Conservation (phyloP, 331 rosid genomes). For the Telfairia occidentalis region DNA sequence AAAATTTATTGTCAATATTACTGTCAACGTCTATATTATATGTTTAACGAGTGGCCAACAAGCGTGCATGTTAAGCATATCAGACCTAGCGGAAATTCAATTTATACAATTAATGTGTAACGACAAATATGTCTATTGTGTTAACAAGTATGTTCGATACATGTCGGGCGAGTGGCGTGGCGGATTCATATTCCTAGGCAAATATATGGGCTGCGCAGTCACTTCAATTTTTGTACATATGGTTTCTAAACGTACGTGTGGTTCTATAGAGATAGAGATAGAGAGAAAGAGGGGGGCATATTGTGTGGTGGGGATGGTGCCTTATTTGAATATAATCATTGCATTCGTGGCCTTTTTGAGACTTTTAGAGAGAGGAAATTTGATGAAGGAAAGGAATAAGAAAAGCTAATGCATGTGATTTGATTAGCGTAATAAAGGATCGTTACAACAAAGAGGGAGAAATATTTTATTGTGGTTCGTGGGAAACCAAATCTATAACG, state of each 20-base stretch:
- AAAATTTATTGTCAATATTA: no score
- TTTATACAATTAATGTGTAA: no score
- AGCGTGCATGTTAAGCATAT: no score
- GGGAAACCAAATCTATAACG: no score
- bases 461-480: constrained; percentile 12
- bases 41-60: no score
- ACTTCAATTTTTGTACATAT: constrained; percentile 13
- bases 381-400: not conserved
- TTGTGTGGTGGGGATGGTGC: constrained; percentile 36
- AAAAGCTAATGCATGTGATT: constrained; percentile 20
- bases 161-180: no score
- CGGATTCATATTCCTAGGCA: no score
- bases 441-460: constrained; percentile 11
- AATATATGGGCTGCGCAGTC: not conserved
- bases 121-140: not conserved
- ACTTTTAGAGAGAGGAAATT: constrained; percentile 33
- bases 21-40: no score
- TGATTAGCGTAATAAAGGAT: constrained; percentile 22
- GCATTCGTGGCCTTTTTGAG: constrained; percentile 56
- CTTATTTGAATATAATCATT: constrained; percentile 59
- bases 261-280: constrained; percentile 1
- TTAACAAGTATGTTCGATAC: not conserved
- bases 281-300: constrained; percentile 17
- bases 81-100: no score
- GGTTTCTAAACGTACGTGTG: constrained; percentile 15